phyloP scores from a whole-genome alignment of 2,329 filamentous ascomycete genomes.

The Hypoxylon sp. region DNA sequence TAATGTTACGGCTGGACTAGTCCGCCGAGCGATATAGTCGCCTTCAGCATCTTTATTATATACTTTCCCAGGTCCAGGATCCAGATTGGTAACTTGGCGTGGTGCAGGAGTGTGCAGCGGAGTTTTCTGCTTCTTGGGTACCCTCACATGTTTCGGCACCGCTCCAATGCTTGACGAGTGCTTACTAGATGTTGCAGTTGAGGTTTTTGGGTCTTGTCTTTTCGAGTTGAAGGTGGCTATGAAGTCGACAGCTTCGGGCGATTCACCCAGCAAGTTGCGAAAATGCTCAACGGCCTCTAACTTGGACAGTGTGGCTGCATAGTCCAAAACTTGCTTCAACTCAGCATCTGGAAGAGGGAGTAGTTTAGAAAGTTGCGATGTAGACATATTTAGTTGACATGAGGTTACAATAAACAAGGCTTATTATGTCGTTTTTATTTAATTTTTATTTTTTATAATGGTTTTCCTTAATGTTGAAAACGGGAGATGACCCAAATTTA shows the following conservation, averaged over 20 bases:
- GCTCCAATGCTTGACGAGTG: constrained; percentile 55
- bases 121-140: constrained; percentile 70
- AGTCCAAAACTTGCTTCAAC: constrained; percentile 86
- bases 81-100: constrained; percentile 74
- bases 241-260: constrained; percentile 81
- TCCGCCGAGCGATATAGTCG: constrained; percentile 77
- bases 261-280: constrained; percentile 89
- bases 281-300: constrained; percentile 86
- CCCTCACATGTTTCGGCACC: constrained; percentile 66
- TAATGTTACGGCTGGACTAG: constrained; percentile 59
- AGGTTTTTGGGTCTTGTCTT: constrained; percentile 61
- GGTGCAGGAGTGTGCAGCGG: constrained; percentile 75
- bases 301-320: constrained; percentile 82
- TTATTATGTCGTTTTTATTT: background rate
- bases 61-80: constrained; percentile 73
- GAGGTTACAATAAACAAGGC: background rate
- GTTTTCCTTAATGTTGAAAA: background rate
- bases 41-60: constrained; percentile 81
- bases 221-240: constrained; percentile 85
- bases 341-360: constrained; percentile 89
- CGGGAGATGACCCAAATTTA: background rate
- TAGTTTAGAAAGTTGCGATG: constrained; percentile 80
- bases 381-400: constrained; percentile 62
- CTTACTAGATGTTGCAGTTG: constrained; percentile 43
- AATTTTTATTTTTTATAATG: too few relatives aligned